These are phyloP conservation scores for Lasiosphaeris hirsuta DNA, from an alignment of 495 filamentous ascomycete genomes.

Conservation along the genomic window DNA sequence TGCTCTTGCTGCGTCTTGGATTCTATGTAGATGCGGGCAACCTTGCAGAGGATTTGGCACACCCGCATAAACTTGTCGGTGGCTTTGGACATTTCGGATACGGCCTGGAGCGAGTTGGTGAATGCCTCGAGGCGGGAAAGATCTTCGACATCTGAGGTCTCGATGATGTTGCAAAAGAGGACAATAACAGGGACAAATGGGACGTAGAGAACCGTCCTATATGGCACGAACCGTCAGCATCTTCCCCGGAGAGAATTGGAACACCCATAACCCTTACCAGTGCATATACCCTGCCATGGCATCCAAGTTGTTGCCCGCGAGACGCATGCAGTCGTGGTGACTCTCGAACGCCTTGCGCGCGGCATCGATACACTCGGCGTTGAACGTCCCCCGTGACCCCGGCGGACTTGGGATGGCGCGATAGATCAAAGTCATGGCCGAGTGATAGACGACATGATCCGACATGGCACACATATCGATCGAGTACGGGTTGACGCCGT, in stretches of 20 bases:
- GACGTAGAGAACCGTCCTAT: conserved; percentile 60
- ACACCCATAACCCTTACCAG: conserved; percentile 45
- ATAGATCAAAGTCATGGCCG: conserved; percentile 58
- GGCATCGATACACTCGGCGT: conserved; percentile 56
- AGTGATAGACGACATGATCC: conserved; percentile 54
- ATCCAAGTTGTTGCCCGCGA: conserved; percentile 44
- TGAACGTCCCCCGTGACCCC: conserved; percentile 48
- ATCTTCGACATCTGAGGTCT: conserved; percentile 46
- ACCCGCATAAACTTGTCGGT: conserved; percentile 58
- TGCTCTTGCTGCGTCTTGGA: conserved; percentile 50
- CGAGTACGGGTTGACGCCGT: conserved; percentile 20
- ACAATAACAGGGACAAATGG: conserved; percentile 70
- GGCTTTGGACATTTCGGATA: conserved; percentile 51
- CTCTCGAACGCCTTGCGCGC: conserved; percentile 52
- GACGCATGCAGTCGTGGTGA: conserved; percentile 52
- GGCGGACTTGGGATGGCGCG: conserved; percentile 54
- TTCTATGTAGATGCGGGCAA: conserved; percentile 61
- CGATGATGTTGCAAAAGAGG: conserved; percentile 66
- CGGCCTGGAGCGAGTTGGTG: conserved; percentile 52
- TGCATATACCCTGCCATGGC: conserved; percentile 58
- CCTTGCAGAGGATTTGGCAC: conserved; percentile 57
- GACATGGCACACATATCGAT: conserved; percentile 49
- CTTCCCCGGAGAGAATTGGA: neutral
- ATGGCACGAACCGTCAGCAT: neutral
- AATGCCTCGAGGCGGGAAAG: conserved; percentile 54